Percentiles rank a stretch among this genome's conserved stretches.
These are phyloP conservation scores for Calcarisporium arbuscula DNA, from an alignment of 2,329 filamentous ascomycete genomes.

Conservation along the genomic window DNA sequence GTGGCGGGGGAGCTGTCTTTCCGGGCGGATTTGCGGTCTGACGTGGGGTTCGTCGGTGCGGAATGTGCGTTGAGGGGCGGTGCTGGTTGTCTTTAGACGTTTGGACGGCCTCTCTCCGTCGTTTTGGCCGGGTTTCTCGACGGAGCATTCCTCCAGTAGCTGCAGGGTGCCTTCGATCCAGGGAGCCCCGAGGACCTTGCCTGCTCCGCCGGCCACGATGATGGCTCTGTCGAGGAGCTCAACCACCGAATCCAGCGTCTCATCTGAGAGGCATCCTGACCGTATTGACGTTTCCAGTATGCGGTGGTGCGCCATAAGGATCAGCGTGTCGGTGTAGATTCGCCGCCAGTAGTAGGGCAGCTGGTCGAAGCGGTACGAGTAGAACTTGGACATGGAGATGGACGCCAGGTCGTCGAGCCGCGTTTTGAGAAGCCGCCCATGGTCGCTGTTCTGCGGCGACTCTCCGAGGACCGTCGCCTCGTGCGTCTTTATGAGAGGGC, in stretches of 20 bases:
- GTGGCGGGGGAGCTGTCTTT: slow-evolving; percentile 18
- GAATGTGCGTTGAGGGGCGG: slow-evolving; percentile 12
- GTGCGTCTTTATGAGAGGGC: slow-evolving; percentile 16
- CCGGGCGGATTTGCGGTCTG: slow-evolving; percentile 17
- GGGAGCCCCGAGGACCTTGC: slow-evolving; percentile 36
- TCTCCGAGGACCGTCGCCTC: slow-evolving; percentile 5
- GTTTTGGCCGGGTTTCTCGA: slow-evolving; percentile 3
- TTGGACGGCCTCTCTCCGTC: slow-evolving; percentile 14
- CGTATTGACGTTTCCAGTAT: slow-evolving; percentile 15
- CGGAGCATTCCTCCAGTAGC: slow-evolving; percentile 28
- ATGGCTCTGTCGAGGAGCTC: slow-evolving; percentile 67
- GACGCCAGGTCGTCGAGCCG: slow-evolving; percentile 51
- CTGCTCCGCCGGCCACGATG: slow-evolving; percentile 64
- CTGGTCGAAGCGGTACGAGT: slow-evolving; percentile 61
- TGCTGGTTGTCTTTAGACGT: slow-evolving; percentile 13
- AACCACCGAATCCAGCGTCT: slow-evolving; percentile 49
- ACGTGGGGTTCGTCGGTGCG: slow-evolving; percentile 21
- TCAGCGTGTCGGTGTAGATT: slow-evolving; percentile 64
- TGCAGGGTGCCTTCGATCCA: slow-evolving; percentile 48
- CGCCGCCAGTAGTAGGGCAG: slow-evolving; percentile 64
- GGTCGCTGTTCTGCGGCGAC: not conserved
- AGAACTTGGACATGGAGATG: slow-evolving; percentile 59
- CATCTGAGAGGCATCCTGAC: slow-evolving; percentile 5
- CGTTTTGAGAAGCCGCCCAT: slow-evolving; percentile 23
- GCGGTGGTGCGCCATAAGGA: slow-evolving; percentile 51